These are phyloP conservation scores for Fusarium tjaetaba DNA, from an alignment of 2,329 filamentous ascomycete genomes.

Conservation along the genomic window DNA sequence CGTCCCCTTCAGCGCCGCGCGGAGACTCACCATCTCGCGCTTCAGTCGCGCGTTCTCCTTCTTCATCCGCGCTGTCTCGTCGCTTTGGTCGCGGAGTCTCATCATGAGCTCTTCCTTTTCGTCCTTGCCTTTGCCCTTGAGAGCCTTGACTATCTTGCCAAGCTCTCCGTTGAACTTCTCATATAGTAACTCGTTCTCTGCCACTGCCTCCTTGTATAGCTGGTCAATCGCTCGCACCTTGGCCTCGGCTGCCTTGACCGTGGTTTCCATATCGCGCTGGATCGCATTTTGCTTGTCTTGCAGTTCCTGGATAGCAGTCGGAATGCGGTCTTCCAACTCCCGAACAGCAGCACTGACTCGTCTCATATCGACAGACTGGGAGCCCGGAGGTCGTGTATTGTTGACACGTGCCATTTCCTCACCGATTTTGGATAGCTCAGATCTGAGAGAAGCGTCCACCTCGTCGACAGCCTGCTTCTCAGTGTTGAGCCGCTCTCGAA, in stretches of 20 bases:
- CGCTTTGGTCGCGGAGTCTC: slow-evolving; percentile 76
- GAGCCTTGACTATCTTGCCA: slow-evolving; percentile 80
- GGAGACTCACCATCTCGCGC: slow-evolving; percentile 80
- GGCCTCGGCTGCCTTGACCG: slow-evolving; percentile 77
- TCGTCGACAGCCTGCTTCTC: slow-evolving; percentile 80
- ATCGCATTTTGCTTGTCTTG: slow-evolving; percentile 70
- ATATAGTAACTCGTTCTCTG: slow-evolving; percentile 93
- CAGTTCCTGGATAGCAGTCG: slow-evolving; percentile 67
- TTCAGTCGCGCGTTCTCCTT: slow-evolving; percentile 88
- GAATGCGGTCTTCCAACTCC: slow-evolving; percentile 74
- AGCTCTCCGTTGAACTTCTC: slow-evolving; percentile 93
- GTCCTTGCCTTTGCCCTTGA: slow-evolving; percentile 76
- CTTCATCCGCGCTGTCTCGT: slow-evolving; percentile 80
- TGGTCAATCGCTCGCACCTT: slow-evolving; percentile 87
- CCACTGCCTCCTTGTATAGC: slow-evolving; percentile 85
- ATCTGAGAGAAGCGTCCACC: slow-evolving; percentile 74
- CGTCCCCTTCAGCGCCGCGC: slow-evolving; percentile 62
- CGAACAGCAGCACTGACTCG: slow-evolving; percentile 67
- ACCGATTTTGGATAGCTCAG: slow-evolving; percentile 82
- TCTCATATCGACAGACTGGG: slow-evolving; percentile 54
- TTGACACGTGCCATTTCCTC: slow-evolving; percentile 77
- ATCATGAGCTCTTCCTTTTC: slow-evolving; percentile 81
- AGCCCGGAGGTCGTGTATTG: slow-evolving; percentile 45
- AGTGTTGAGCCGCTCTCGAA: slow-evolving; percentile 84
- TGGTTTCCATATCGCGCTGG: slow-evolving; percentile 75